These are phyloP conservation scores for Claviceps maximensis DNA, from an alignment of 2,329 filamentous ascomycete genomes.

Conservation along the genomic window DNA sequence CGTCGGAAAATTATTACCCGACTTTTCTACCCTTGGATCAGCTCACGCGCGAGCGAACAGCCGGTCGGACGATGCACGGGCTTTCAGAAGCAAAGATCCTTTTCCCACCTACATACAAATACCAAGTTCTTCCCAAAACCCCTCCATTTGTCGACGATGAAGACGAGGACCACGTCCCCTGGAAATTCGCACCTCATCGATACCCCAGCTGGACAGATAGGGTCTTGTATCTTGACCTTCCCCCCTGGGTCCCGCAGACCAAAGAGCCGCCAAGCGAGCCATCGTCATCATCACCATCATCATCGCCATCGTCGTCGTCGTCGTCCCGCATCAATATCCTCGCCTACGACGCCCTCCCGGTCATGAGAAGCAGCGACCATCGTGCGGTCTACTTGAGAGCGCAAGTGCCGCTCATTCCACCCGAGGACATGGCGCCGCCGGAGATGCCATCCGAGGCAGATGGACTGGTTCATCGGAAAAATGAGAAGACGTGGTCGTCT, in stretches of 20 bases:
- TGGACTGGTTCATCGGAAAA: too few relatives aligned
- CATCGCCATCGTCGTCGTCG: too few relatives aligned
- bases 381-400: conserved; percentile 65
- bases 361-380: conserved; percentile 79
- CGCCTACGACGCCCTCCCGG: conserved; percentile 62
- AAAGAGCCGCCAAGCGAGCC: conserved; percentile 15
- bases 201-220: conserved; percentile 93
- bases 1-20: conserved; percentile 48
- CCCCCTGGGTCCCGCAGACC: conserved; percentile 31
- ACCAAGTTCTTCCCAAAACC: conserved; percentile 31
- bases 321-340: conserved; percentile 32
- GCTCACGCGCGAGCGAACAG: conserved; percentile 55
- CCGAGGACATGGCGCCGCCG: conserved; percentile 25
- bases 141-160: conserved; percentile 12
- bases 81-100: conserved; percentile 58
- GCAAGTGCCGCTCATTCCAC: conserved; percentile 45
- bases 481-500: background rate
- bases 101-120: conserved; percentile 95
- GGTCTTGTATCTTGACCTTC: conserved; percentile 61
- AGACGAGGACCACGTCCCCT: conserved; percentile 30
- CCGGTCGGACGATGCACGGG: conserved; percentile 62
- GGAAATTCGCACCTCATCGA: conserved; percentile 67
- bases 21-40: conserved; percentile 65
- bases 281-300: too few relatives aligned
- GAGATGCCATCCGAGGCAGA: conserved; percentile 2